A percentile compares a stretch with the other conserved stretches of the same genome.
Conservation (phyloP, 179 eudicot genomes). For the Drosera spatulata region DNA sequence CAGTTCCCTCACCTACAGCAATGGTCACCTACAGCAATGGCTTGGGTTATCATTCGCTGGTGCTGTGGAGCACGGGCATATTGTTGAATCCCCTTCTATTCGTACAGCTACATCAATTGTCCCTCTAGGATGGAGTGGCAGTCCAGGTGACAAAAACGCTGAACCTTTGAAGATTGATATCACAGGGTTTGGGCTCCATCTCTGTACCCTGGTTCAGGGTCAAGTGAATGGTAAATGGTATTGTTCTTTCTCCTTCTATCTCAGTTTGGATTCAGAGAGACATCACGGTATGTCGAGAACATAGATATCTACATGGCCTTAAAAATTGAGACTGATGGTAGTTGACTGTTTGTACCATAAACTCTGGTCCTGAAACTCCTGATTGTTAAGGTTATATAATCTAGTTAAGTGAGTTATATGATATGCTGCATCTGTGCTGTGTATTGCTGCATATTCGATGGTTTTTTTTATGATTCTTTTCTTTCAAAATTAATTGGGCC, state of each 20-base stretch:
- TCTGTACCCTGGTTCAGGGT: slow-evolving; percentile 75
- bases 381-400: no score
- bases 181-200: slow-evolving; percentile 72
- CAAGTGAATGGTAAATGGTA: slow-evolving; percentile 96
- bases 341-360: no score
- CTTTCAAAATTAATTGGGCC: no score
- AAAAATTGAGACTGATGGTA: no score
- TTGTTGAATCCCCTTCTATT: slow-evolving; percentile 81
- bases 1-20: slow-evolving; percentile 88
- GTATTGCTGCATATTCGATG: no score
- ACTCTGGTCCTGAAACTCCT: no score
- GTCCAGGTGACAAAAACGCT: slow-evolving; percentile 59
- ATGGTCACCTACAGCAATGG: slow-evolving; percentile 93
- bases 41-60: slow-evolving; percentile 76
- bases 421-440: no score
- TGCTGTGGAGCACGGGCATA: slow-evolving; percentile 86
- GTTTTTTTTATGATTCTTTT: no score
- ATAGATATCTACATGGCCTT: no score
- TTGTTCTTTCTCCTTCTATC: slow-evolving; percentile 13
- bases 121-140: slow-evolving; percentile 89
- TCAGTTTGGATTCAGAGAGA: neutral
- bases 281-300: no score
- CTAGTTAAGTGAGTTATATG: no score
- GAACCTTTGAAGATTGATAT: slow-evolving; percentile 83
- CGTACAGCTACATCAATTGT: slow-evolving; percentile 78